Base-by-base conservation (phyloP, 179 eudicot genomes). In the Carnegiea gigantea region DNA sequence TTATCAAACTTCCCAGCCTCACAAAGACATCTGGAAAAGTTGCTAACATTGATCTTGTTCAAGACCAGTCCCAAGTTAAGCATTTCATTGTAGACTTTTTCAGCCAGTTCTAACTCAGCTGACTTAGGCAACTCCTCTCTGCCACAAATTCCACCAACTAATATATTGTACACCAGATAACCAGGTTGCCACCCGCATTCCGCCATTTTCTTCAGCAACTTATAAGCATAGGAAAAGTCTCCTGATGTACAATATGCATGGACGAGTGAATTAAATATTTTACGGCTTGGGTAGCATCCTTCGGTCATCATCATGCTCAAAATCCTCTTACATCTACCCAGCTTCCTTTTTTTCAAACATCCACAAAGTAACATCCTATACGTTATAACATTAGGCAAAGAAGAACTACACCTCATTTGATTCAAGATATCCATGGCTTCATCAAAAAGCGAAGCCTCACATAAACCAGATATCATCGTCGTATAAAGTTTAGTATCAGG, bases 381-480 rank as follows among this genome's bases (percentile, higher is more conserved):
- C 53, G 98, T 95, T 70, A 89, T 83, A 78, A 84, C 89, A 89
- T 95, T 95, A 79, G 98, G 98, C 84, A 91, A 79, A 59, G 91
- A 92, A 71, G 95, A 90, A 85, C 80, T 80, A 76, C 88, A 79
- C 67, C 95, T 89, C 98, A 95, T 93, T 78, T 86, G 89, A 73
- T 84, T 84, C 89, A 95, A 86, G 21, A 93, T 54, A 79, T 92
- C 95, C 93, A 95, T 92, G 81, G 98, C 98, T 84, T 89, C 97
- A 84, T 92, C 92, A 89, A 93, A 95, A 84, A 93, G 88, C 1
- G 95, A 95, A 87, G 90, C 98, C 81, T 95, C 97, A 80, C 97
- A 93, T 82, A 95, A 86, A 46, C 98, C 98, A 43, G 90, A 88
- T 80, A 95, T 93, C 98, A 95, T 93, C 24, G 84, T 83, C 1